Conservation (phyloP, 352 stramenopile species). For the Phytophthora crassamura region DNA sequence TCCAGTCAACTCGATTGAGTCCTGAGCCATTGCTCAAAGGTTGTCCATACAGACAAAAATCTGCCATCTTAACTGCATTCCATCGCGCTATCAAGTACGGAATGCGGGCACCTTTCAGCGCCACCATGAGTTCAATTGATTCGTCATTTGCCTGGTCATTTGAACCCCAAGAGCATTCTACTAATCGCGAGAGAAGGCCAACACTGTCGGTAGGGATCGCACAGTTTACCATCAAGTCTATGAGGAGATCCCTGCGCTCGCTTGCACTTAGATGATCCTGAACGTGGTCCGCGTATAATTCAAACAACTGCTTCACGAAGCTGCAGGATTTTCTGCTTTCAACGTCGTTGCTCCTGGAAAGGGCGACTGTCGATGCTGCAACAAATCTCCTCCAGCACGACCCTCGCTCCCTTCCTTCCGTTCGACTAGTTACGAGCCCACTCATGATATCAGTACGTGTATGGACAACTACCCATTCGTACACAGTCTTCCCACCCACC, state of each 20-base stretch:
- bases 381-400: conserved; percentile 26
- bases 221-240: conserved; percentile 17
- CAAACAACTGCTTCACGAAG: conserved; percentile 14
- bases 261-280: conserved; percentile 3
- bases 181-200: conserved; percentile 6
- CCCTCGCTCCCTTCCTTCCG: conserved; percentile 16
- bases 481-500: conserved; percentile 35
- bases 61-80: conserved; percentile 42
- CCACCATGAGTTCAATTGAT: background rate
- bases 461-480: conserved; percentile 39
- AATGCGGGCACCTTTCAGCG: conserved; percentile 4
- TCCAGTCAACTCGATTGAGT: conserved; percentile 10
- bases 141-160: background rate
- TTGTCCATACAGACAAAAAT: conserved; percentile 13
- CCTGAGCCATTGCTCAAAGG: background rate
- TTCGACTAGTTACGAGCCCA: conserved; percentile 6
- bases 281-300: conserved; percentile 15
- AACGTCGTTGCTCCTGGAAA: background rate
- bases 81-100: conserved; percentile 38
- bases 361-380: background rate
- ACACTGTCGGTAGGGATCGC: conserved; percentile 28
- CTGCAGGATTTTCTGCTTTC: background rate
- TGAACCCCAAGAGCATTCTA: background rate
- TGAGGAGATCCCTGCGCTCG: conserved; percentile 14
- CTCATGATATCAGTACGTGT: conserved; percentile 32